Percentiles rank a stretch among this genome's conserved stretches.
These are phyloP conservation scores for Setaria italica DNA, from an alignment of 202 grass and related monocot species.

Conservation along the genomic window DNA sequence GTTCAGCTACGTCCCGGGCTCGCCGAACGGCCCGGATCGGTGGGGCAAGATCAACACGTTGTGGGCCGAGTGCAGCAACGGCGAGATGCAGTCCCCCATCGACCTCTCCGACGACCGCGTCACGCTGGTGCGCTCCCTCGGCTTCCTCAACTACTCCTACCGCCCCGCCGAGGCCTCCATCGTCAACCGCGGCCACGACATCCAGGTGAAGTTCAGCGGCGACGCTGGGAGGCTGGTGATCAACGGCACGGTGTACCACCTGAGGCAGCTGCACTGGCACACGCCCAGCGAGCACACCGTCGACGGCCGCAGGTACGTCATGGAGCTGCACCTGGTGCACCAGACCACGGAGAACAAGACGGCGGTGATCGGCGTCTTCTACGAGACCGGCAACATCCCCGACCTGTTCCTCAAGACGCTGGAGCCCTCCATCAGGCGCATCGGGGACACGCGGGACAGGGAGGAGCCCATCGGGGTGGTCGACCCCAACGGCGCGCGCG, in stretches of 20 bases:
- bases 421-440: conserved; percentile 48
- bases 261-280: conserved; percentile 79
- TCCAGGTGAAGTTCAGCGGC: conserved; percentile 48
- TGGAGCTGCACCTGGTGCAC: conserved; percentile 78
- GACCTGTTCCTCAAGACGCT: conserved; percentile 53
- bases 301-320: conserved; percentile 55
- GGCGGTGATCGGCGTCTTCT: conserved; percentile 58
- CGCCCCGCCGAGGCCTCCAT: conserved; percentile 44
- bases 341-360: conserved; percentile 14
- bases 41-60: conserved; percentile 66
- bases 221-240: conserved; percentile 63
- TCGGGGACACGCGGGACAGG: conserved; percentile 25
- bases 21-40: conserved; percentile 42
- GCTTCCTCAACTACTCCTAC: conserved; percentile 58
- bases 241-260: conserved; percentile 51
- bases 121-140: conserved; percentile 41
- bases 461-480: conserved; percentile 47
- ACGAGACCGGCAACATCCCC: conserved; percentile 3
- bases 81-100: conserved; percentile 77
- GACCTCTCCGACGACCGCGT: conserved; percentile 55
- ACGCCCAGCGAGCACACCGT: conserved; percentile 74
- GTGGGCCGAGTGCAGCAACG: conserved; percentile 61
- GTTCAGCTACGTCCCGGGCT: conserved; percentile 48
- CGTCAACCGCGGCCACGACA: conserved; percentile 78
- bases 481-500: conserved; percentile 34